phyloP scores from a whole-genome alignment of 2,329 filamentous ascomycete genomes.

The Colletotrichum tabaci region DNA sequence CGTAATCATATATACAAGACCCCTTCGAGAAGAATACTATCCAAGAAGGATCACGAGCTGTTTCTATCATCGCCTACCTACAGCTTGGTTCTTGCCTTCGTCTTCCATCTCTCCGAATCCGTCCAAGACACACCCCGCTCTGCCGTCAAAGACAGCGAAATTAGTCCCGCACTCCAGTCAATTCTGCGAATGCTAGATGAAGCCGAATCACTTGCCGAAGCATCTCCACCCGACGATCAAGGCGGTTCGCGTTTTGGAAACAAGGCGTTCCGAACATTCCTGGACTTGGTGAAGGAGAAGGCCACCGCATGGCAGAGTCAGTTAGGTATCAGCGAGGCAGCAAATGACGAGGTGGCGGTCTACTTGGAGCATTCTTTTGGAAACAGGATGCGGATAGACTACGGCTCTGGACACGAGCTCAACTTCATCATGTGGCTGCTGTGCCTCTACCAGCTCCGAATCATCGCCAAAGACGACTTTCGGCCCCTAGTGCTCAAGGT shows the following conservation, averaged over 20 bases:
- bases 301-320: constrained; percentile 73
- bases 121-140: constrained; percentile 80
- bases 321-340: constrained; percentile 69
- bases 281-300: constrained; percentile 76
- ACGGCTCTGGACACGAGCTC: constrained; percentile 96
- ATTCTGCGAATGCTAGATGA: constrained; percentile 80
- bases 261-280: constrained; percentile 86
- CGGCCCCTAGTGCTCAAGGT: constrained; percentile 81
- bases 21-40: constrained; percentile 86
- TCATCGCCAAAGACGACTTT: constrained; percentile 78
- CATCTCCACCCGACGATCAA: constrained; percentile 86
- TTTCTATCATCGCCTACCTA: constrained; percentile 86
- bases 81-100: constrained; percentile 83
- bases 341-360: constrained; percentile 79
- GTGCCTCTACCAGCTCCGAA: constrained; percentile 86
- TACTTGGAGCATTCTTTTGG: constrained; percentile 91
- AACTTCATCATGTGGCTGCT: constrained; percentile 98
- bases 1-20: constrained; percentile 73
- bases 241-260: constrained; percentile 95
- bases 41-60: constrained; percentile 82
- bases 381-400: constrained; percentile 90
- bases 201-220: constrained; percentile 75
- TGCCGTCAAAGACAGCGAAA: constrained; percentile 67
- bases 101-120: constrained; percentile 88
- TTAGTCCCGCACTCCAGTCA: constrained; percentile 72